A percentile compares a stretch with the other conserved stretches of the same genome.
These are phyloP conservation scores for Mercurialis annua DNA, from an alignment of 345 rosid species.

Conservation along the genomic window DNA sequence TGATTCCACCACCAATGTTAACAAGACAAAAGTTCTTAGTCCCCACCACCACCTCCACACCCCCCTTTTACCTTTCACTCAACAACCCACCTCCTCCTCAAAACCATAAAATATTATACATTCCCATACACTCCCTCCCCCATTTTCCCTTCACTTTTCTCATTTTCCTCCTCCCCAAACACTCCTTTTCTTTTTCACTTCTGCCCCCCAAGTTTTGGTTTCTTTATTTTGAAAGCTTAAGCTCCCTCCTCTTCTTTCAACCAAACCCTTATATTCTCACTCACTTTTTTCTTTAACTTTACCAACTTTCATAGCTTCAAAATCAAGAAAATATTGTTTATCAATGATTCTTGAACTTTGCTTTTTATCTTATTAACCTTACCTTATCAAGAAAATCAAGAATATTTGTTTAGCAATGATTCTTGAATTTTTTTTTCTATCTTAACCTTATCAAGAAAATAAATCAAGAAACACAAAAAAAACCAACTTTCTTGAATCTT, in stretches of 20 bases:
- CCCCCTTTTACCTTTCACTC: neutral
- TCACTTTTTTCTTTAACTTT: neutral
- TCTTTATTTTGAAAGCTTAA: neutral
- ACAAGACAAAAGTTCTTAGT: conserved; percentile 7
- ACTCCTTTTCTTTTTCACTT: neutral
- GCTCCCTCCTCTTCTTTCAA: conserved; percentile 15
- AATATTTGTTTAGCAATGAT: conserved; percentile 4
- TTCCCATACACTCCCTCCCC: neutral
- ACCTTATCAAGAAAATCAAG: neutral
- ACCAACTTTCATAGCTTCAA: neutral
- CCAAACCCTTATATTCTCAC: conserved; percentile 11
- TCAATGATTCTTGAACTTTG: conserved; percentile 8
- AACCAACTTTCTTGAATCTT: neutral
- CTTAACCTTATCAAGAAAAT: neutral
- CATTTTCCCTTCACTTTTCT: neutral
- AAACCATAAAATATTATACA: neutral
- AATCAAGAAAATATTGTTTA: neutral
- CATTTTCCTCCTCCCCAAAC: conserved; percentile 24
- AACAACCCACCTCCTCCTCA: neutral
- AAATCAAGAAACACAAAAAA: neutral
- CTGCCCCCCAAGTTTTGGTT: neutral
- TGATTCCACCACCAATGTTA: conserved; percentile 12
- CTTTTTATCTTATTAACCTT: neutral
- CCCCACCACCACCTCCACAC: conserved; percentile 5
- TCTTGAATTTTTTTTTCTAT: conserved; percentile 3